Evolutionary conservation across 2,329 filamentous ascomycete species (phyloP), one percentile per base, ranked within the genome.

Genomic region (Exophiala sp.): DNA sequence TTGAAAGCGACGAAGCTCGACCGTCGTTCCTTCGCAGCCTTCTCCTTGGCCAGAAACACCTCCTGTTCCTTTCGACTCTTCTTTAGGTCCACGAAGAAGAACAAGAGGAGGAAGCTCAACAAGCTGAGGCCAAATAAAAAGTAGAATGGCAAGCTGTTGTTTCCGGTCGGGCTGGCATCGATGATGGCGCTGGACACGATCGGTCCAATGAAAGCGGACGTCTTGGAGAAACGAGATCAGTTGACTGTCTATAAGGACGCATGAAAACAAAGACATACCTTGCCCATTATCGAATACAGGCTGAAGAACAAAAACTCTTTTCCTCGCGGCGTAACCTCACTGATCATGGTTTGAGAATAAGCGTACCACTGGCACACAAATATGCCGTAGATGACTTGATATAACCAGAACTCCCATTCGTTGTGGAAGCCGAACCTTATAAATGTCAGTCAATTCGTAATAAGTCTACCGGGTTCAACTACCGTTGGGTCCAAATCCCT

Each of bases 341-440:
- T 82, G 60, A 88, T 88, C 78, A 88, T 84, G 62, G 84, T 87
- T 65, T 87, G 84, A 0, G 78, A 82, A 68, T 88, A 88, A 44
- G 80, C 83, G 67, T 87, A 87, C 84, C 84, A 87, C 83, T 84
- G 84, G 42, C 59, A 58, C 11, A 63, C 81, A 43, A 86, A 78
- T 1, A 88, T 71, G 0, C 85, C 84, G 62, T 86, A 87, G 59
- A 83, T 85, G 7, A 68, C 71, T 66, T 75, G 72, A 54, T 76
- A 75, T 21, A 74, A 63, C 77, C 76, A 80, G 42, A 80, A 71
- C 64, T 81, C 79, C 77, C 77, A 81, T 5, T 66, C 65, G 55
- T 78, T 68, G 60, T 81, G 78, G 64, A 79, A 82, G 5, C 78
- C 78, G 49, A 82, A 79, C 1, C 65, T 67, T 8, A 18, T 18